Conservation (phyloP, 495 filamentous ascomycete genomes). For the Thozetella sp. region DNA sequence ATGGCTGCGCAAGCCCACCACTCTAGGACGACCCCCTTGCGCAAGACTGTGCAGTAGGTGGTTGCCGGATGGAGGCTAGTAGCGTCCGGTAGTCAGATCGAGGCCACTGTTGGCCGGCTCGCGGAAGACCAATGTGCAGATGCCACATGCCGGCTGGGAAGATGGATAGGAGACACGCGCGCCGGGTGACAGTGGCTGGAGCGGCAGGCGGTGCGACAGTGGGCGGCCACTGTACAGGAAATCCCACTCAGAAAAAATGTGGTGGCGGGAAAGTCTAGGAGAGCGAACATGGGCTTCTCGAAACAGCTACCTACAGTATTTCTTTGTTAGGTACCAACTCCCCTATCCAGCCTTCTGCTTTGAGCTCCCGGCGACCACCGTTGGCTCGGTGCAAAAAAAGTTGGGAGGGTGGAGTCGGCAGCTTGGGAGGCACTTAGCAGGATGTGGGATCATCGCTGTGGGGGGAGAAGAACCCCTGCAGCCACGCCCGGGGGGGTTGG, state of each 20-base stretch:
- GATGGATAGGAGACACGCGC: background rate
- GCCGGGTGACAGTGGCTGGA: background rate
- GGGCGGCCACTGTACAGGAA: background rate
- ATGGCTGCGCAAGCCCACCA: background rate
- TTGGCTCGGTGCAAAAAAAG: no score
- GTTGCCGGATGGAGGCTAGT: background rate
- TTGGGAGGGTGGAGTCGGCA: no score
- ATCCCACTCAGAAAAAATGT: background rate
- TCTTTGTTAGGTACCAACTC: no score
- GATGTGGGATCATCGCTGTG: background rate
- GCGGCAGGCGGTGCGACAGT: background rate
- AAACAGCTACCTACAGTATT: no score
- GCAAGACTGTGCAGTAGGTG: background rate
- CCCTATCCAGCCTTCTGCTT: no score
- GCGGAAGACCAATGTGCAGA: constrained; percentile 14
- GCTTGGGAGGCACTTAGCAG: background rate
- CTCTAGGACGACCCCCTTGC: background rate
- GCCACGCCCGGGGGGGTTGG: background rate
- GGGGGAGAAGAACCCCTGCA: no score
- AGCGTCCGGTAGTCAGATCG: background rate
- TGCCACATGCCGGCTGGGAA: constrained; percentile 12
- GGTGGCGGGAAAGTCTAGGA: background rate
- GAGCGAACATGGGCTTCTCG: background rate
- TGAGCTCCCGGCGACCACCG: no score
- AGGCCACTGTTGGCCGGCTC: background rate